Base-by-base conservation (phyloP, 2,329 filamentous ascomycete species). In the Colletotrichum musicola region DNA sequence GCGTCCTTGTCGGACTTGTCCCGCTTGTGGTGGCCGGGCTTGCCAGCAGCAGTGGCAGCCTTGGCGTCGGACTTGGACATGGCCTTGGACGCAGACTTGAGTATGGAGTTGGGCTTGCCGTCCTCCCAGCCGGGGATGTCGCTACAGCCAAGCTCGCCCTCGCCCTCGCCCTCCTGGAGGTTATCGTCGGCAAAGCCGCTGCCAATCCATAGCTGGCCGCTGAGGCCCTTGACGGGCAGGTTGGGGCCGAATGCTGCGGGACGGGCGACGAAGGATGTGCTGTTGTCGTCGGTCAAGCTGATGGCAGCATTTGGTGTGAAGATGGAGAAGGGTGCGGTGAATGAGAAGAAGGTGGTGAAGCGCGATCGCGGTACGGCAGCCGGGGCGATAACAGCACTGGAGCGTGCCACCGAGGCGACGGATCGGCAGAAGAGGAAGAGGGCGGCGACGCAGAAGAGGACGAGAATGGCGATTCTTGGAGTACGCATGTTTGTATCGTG, bases 271-370 rank as follows among this genome's bases (percentile, higher is more conserved):
- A 99, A 99, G 74, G 97, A 97, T 13, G 96, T 99, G 73, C 94
- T 97, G 80, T 99, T 99, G 81, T 99, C 96, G 80, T 98, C 94
- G 76, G 95, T 97, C 70, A 99, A 87, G 79, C 93, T 97, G 78
- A 99, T 98, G 75, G 97, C 93, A 55, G 96, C 96, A 72, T 96
- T 97, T 4, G 95, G 95, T 4, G 95, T 95, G 78, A 99, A 99
- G 22, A 99, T 89, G 20, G 93, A 94, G 72, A 95, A 93, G 1
- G 95, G 91, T 5, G 90, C 85, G 68, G 89, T 90, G 79, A 93
- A 92, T 71, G 91, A 91, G 80, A 93, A 89, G 71, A 93, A 82
- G 46, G 86, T 84, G 64, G 82, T 82, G 55, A 90, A 78, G 63
- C 86, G 81, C 40, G 84, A 82, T 68, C 80, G 80, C 56, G 77